phyloP scores from a whole-genome alignment of 768 basidiomycete species.

The Serendipita sp. region DNA sequence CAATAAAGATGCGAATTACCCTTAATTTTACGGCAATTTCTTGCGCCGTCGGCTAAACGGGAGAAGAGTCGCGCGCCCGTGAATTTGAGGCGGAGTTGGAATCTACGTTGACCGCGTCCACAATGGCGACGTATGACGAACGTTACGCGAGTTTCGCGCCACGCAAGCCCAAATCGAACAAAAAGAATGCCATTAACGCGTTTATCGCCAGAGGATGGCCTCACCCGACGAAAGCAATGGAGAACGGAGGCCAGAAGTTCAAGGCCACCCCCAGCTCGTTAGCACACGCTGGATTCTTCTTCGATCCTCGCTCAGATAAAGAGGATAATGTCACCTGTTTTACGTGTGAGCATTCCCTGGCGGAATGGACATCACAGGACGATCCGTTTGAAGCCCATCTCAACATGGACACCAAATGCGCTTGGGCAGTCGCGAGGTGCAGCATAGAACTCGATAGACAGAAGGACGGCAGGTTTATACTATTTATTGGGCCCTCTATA shows the following conservation, averaged over 20 bases:
- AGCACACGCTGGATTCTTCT: slow-evolving; percentile 85
- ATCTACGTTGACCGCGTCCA: neutral
- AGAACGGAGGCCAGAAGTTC: slow-evolving; percentile 21
- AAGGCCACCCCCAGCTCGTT: slow-evolving; percentile 57
- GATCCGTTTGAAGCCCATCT: slow-evolving; percentile 79
- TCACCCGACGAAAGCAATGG: slow-evolving; percentile 32
- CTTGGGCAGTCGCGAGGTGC: slow-evolving; percentile 74
- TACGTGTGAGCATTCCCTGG: slow-evolving; percentile 64
- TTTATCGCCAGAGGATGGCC: slow-evolving; percentile 37
- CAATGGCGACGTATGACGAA: slow-evolving; percentile 3
- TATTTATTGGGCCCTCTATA: slow-evolving; percentile 23
- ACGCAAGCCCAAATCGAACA: neutral
- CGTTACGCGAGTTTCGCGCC: neutral
- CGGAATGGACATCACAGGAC: slow-evolving; percentile 73
- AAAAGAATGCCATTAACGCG: neutral
- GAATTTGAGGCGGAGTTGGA: neutral
- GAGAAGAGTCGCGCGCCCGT: no score
- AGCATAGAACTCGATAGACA: slow-evolving; percentile 29
- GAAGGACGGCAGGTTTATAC: slow-evolving; percentile 5
- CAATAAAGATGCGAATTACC: no score
- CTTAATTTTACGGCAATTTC: no score
- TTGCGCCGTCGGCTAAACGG: no score
- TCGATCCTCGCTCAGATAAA: slow-evolving; percentile 47
- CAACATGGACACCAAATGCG: slow-evolving; percentile 51
- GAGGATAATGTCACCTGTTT: slow-evolving; percentile 72